These are phyloP conservation scores for Medakamo hakoo DNA, from an alignment of 139 green algal genomes.

Conservation along the genomic window DNA sequence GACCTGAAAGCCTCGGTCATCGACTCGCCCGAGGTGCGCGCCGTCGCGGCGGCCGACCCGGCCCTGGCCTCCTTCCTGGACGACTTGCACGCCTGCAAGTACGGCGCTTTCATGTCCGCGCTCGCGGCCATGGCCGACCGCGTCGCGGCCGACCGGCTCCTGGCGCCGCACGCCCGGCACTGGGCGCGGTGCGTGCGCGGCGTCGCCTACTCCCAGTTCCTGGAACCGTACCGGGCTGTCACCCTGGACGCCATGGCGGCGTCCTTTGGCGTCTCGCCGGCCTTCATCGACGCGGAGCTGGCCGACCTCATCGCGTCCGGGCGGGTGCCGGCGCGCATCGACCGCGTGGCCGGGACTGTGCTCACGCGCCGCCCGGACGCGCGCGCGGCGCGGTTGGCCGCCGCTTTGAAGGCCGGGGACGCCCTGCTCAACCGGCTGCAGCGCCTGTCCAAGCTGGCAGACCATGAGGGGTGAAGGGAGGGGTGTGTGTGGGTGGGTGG, in stretches of 20 bases:
- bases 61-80: slow-evolving; percentile 64
- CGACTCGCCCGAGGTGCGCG: slow-evolving; percentile 86
- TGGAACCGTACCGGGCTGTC: slow-evolving; percentile 95
- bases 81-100: slow-evolving; percentile 80
- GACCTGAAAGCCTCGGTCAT: slow-evolving; percentile 51
- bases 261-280: slow-evolving; percentile 52
- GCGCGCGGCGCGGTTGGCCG: slow-evolving; percentile 83
- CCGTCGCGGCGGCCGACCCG: slow-evolving; percentile 71
- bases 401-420: slow-evolving; percentile 83
- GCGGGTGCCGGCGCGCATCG: slow-evolving; percentile 85
- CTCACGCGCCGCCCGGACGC: slow-evolving; percentile 54
- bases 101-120: slow-evolving; percentile 74
- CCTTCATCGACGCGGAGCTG: slow-evolving; percentile 62
- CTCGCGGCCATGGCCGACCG: slow-evolving; percentile 45
- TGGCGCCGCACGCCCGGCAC: slow-evolving; percentile 75
- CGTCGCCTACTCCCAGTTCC: slow-evolving; percentile 83
- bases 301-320: slow-evolving; percentile 84
- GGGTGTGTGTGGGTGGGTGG: not conserved
- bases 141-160: slow-evolving; percentile 56
- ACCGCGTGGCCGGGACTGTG: slow-evolving; percentile 80
- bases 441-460: slow-evolving; percentile 86
- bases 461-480: slow-evolving; percentile 67
- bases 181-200: slow-evolving; percentile 83
- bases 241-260: slow-evolving; percentile 77
- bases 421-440: slow-evolving; percentile 87